Percentiles rank a stretch among this genome's conserved stretches.
Evolutionary conservation across 345 rosid species (phyloP).

Genomic region (Stellera chamaejasme): DNA sequence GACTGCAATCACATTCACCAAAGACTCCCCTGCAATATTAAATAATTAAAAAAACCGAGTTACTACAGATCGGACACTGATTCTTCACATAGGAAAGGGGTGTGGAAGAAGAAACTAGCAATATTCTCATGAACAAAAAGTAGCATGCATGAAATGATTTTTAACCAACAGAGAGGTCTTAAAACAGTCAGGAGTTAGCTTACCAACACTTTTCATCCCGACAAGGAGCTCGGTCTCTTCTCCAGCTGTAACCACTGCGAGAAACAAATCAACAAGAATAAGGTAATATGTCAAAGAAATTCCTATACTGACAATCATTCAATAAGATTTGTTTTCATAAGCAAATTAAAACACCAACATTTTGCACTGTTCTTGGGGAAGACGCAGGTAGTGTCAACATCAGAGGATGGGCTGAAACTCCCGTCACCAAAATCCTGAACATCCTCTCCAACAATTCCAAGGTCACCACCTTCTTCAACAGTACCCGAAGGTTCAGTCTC

Average conservation of each 20-base stretch:
- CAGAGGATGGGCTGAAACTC: slow-evolving; percentile 50
- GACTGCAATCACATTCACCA: slow-evolving; percentile 43
- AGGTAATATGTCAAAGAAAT: not conserved
- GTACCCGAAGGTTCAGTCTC: slow-evolving; percentile 33
- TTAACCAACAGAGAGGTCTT: too few relatives aligned
- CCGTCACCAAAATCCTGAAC: slow-evolving; percentile 38
- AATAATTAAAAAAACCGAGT: slow-evolving; percentile 1
- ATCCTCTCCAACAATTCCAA: slow-evolving; percentile 58
- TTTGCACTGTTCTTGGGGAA: slow-evolving; percentile 71
- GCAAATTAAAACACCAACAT: slow-evolving; percentile 19
- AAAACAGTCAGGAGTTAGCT: not conserved
- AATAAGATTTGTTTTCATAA: not conserved
- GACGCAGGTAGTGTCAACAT: slow-evolving; percentile 51
- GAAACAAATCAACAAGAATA: slow-evolving; percentile 3
- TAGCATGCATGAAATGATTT: not conserved
- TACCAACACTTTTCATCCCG: slow-evolving; percentile 80
- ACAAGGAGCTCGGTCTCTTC: slow-evolving; percentile 62
- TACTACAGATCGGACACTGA: not conserved
- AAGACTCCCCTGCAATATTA: slow-evolving; percentile 38
- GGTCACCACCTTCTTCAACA: slow-evolving; percentile 45
- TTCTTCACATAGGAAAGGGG: not conserved
- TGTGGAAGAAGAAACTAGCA: slow-evolving; percentile 2
- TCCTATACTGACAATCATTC: not conserved
- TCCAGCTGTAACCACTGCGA: slow-evolving; percentile 62
- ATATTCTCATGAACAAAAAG: not conserved